These are phyloP conservation scores for Neopestalotiopsis sp. DNA, from an alignment of 2,329 filamentous ascomycete species.

Conservation along the genomic window DNA sequence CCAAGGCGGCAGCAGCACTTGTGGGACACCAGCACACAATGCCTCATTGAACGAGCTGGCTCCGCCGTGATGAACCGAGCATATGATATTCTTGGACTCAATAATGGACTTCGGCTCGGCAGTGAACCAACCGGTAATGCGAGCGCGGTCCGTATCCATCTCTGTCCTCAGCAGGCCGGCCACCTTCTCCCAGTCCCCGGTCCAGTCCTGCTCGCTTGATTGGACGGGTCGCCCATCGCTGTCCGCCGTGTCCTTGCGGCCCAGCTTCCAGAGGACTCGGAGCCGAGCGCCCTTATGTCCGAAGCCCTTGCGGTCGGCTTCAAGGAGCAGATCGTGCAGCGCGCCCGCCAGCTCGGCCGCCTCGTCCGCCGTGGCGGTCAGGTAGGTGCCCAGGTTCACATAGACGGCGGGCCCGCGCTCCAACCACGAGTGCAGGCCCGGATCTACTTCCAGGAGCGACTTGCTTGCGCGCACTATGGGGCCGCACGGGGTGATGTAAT, in stretches of 20 bases:
- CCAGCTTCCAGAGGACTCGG: slow-evolving; percentile 43
- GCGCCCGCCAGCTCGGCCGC: slow-evolving; percentile 40
- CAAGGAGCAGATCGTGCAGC: slow-evolving; percentile 37
- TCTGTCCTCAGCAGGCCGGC: slow-evolving; percentile 24
- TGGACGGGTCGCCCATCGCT: not conserved
- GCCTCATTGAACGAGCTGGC: slow-evolving; percentile 22
- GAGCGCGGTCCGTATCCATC: not conserved
- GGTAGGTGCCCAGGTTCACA: slow-evolving; percentile 36
- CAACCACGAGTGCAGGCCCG: slow-evolving; percentile 19
- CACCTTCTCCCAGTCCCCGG: slow-evolving; percentile 13
- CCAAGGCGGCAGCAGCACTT: slow-evolving; percentile 26
- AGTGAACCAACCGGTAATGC: not conserved
- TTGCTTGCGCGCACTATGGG: too few species aligned
- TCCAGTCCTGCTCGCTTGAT: too few species aligned
- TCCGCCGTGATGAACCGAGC: too few species aligned
- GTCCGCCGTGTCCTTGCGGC: slow-evolving; percentile 14
- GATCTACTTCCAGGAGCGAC: too few species aligned
- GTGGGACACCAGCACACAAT: slow-evolving; percentile 30
- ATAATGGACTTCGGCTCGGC: not conserved
- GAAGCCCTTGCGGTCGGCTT: slow-evolving; percentile 21
- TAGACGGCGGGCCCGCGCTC: slow-evolving; percentile 22
- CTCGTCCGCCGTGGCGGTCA: slow-evolving; percentile 34
- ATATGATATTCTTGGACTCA: slow-evolving; percentile 18
- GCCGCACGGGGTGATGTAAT: too few species aligned
- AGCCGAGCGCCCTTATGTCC: slow-evolving; percentile 30